phyloP scores from a whole-genome alignment of 192 early-diverging fungal species.

The Entophlyctis luteolus region DNA sequence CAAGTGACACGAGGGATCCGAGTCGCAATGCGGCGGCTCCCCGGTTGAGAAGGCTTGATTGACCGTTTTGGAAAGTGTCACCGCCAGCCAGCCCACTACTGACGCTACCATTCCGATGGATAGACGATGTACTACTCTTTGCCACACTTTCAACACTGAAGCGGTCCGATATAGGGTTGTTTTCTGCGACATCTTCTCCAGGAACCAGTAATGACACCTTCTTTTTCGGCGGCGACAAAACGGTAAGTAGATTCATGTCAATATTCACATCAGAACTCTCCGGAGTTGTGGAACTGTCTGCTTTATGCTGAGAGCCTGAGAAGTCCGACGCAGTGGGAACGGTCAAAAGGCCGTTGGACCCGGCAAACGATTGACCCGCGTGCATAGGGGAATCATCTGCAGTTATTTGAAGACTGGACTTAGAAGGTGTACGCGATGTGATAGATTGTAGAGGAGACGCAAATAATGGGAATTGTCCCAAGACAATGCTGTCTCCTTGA shows the following conservation, averaged over 20 bases:
- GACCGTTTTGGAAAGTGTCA: neutral
- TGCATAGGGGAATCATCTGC: too few relatives aligned
- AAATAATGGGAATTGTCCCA: too few relatives aligned
- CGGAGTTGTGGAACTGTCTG: neutral
- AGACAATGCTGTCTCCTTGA: too few relatives aligned
- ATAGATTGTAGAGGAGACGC: too few relatives aligned
- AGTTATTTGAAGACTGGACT: too few relatives aligned
- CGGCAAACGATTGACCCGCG: too few relatives aligned
- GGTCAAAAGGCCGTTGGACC: too few relatives aligned
- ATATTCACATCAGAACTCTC: neutral
- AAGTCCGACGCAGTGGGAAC: too few relatives aligned
- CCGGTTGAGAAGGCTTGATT: neutral
- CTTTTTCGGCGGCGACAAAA: neutral
- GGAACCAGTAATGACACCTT: slow-evolving; percentile 26
- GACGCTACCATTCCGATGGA: too few relatives aligned
- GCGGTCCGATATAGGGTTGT: neutral
- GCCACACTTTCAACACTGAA: slow-evolving; percentile 1
- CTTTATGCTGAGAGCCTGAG: too few relatives aligned
- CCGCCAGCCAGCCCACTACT: slow-evolving; percentile 1
- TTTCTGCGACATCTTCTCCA: neutral
- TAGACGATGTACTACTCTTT: too few relatives aligned
- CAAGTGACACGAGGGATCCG: slow-evolving; percentile 4
- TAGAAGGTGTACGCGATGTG: too few relatives aligned
- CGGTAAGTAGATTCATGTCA: neutral
- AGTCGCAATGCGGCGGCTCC: neutral